A percentile compares a stretch with the other conserved stretches of the same genome.
Evolutionary conservation across 176 grass and related monocot genomes (phyloP).

Genomic region (Aechmea fasciata): DNA sequence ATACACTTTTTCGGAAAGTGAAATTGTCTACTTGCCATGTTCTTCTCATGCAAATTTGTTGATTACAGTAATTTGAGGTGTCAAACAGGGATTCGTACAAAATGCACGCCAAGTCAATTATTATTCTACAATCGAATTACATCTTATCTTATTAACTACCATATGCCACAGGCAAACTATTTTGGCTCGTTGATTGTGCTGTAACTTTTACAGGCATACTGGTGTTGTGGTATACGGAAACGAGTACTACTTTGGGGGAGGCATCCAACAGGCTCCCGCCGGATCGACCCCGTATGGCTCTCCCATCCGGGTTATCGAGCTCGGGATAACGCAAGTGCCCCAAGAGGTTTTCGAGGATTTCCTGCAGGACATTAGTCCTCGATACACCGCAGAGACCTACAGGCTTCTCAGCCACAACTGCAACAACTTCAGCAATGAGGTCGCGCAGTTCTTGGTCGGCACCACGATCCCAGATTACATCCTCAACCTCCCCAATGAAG

Average conservation of each 20-base stretch:
- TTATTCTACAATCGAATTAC: too few relatives aligned
- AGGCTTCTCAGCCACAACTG: slow-evolving; percentile 73
- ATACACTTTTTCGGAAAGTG: too few relatives aligned
- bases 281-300: slow-evolving; percentile 58
- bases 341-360: slow-evolving; percentile 56
- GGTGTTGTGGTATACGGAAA: slow-evolving; percentile 64
- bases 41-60: too few relatives aligned
- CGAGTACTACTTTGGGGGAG: slow-evolving; percentile 73
- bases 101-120: too few relatives aligned
- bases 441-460: slow-evolving; percentile 44
- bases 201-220: slow-evolving; percentile 52
- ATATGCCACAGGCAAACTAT: too few relatives aligned
- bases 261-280: slow-evolving; percentile 52
- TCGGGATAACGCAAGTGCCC: slow-evolving; percentile 49
- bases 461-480: slow-evolving; percentile 52
- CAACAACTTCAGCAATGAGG: slow-evolving; percentile 89
- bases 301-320: slow-evolving; percentile 40
- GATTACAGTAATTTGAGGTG: too few relatives aligned
- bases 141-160: background rate
- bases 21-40: too few relatives aligned
- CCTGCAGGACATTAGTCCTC: slow-evolving; percentile 52
- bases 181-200: background rate
- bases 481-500: slow-evolving; percentile 62
- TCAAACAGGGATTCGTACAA: too few relatives aligned
- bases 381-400: slow-evolving; percentile 52